Conservation (phyloP, 805 yeast species). For the Candida sanyiensis region DNA sequence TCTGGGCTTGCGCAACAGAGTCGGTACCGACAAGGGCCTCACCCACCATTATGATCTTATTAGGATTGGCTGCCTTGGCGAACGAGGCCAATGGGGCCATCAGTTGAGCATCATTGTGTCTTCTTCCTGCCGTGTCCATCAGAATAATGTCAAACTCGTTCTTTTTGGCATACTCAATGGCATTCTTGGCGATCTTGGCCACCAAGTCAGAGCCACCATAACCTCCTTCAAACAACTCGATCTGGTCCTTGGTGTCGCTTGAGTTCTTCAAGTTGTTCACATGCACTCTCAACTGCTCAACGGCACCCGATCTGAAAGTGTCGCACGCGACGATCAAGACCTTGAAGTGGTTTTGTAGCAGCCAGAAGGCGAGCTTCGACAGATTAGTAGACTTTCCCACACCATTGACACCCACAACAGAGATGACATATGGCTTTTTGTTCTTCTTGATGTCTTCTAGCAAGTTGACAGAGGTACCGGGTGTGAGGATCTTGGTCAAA, state of each 20-base stretch:
- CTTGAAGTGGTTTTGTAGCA: conserved; percentile 78
- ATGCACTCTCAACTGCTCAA: conserved; percentile 93
- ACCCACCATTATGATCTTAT: conserved; percentile 96
- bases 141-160: conserved; percentile 76
- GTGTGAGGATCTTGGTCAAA: conserved; percentile 75
- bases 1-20: conserved; percentile 90
- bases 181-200: conserved; percentile 87
- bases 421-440: conserved; percentile 76
- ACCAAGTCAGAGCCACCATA: conserved; percentile 95
- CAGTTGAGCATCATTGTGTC: conserved; percentile 88
- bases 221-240: conserved; percentile 85
- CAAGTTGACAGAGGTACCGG: conserved; percentile 84
- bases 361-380: conserved; percentile 93
- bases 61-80: conserved; percentile 93
- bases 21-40: conserved; percentile 98
- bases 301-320: conserved; percentile 97
- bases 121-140: conserved; percentile 96
- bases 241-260: conserved; percentile 41
- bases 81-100: conserved; percentile 95
- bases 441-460: conserved; percentile 60
- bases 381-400: conserved; percentile 96
- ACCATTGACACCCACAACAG: conserved; percentile 97
- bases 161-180: conserved; percentile 71
- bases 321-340: conserved; percentile 95
- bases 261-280: conserved; percentile 75